Base-by-base conservation (phyloP, 495 filamentous ascomycete species). In the Xylaria longipes region DNA sequence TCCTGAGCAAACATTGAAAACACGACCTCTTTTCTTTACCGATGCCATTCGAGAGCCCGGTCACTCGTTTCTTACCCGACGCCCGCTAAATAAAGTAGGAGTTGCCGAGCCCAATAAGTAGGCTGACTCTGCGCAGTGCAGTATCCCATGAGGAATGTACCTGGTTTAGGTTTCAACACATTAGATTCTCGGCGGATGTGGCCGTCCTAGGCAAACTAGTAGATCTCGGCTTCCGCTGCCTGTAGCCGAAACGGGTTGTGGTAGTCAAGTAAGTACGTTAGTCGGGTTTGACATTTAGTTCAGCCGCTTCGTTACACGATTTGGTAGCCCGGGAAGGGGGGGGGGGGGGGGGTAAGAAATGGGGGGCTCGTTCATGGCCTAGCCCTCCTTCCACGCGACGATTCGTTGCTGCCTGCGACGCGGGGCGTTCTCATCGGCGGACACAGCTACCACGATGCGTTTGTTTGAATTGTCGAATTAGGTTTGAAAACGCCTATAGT, bases 391-490 rank as follows among this genome's bases (percentile, higher is more conserved):
- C 39, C 43, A 37, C 27, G 48, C 37, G n/a, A 45, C 33, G 39
- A 56, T 22, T 29, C 14, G 52, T 56, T 64, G 58, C 45, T 64
- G 68, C 68, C 60, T 70, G 14, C 22, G 7, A 43, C 54, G 54
- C 58, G 25, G 45, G 56, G 37, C 67, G 25, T 46, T 62, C 56
- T 37, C 29, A 31, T 50, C 57, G 17, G 67, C 41, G 22, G 43
- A 69, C 56, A 69, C 33, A 25, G 27, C n/a, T 45, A 25, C 25
- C 5, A 29, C 25, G 29, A 48, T 39, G 35, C 45, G 22, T 41
- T 52, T n/a, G 17, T 31, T 33, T 46, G 67, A 61, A 25, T 52
- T 63, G 57, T 58, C 45, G 41, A 69, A 69, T 61, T 41, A 37
- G 11, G 33, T 20, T 17, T 22, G 33, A 68, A 37, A 17, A 41